Base-by-base conservation (phyloP, 164 flowering plant species). In the Malania oleifera region DNA sequence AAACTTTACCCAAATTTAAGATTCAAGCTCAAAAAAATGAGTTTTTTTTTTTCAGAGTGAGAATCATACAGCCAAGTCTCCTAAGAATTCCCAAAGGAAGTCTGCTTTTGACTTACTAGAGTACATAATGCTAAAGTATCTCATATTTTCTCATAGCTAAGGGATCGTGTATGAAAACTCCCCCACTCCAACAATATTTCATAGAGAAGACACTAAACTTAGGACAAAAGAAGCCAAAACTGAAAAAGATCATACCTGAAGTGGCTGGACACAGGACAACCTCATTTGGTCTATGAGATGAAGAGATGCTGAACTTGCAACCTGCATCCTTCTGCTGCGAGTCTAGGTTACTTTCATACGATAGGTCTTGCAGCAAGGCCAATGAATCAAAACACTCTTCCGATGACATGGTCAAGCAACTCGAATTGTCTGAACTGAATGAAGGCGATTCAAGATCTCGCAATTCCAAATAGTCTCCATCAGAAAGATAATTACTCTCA, bases 401-500 rank as follows among this genome's bases (percentile, higher is more conserved):
- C 1, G 81, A 79, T 61, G 76, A 66, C 63, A 70, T 49, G 29
- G 79, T 65, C 56, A 62, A 10, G 54, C 72, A 59, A 55, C 78
- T 72, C 2, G 83, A 81, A 64, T 74, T 78, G 22, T 64, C 81
- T 11, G 84, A 79, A 61, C 78, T 79, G 23, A 80, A 79, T 44
- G 78, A 72, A 45, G 66, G 49, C 0, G 81, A 76, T 56, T 47
- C 62, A 18, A 83, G 77, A 67, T 83, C 89, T 17, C 27, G 17
- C 68, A 79, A 50, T 63, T 83, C 88, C 62, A 83, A 57, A 72
- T 8, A 81, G 62, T 81, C 82, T 7, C 59, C 85, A 35, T 22
- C 20, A 0, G 63, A 49, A 31, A 73, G 19, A 38, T 52, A 58
- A 60, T 66, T 62, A 24, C 13, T 34, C 28, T 61, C 69, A 55